phyloP scores from a whole-genome alignment of 2,329 filamentous ascomycete species.

The Fusarium sp. region DNA sequence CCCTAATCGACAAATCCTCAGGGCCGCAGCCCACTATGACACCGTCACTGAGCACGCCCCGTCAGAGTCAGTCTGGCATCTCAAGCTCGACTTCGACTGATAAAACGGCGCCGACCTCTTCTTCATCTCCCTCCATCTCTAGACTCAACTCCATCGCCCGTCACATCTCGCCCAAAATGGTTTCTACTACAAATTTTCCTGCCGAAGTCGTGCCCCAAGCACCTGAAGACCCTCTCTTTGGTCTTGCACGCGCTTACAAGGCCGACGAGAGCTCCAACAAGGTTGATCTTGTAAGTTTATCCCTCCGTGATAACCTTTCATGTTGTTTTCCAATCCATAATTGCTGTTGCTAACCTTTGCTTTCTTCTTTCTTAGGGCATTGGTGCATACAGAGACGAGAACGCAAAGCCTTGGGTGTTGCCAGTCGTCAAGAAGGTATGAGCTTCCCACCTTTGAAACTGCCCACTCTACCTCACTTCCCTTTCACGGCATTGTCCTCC shows the following conservation, averaged over 20 bases:
- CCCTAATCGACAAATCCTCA: constrained; percentile 47
- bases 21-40: constrained; percentile 50
- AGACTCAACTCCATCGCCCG: constrained; percentile 72
- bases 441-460: constrained; percentile 14
- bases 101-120: constrained; percentile 50
- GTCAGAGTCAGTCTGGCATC: constrained; percentile 42
- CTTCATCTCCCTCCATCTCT: constrained; percentile 62
- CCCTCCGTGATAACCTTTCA: not conserved
- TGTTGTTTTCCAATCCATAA: constrained; percentile 1
- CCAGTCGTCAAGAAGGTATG: constrained; percentile 95
- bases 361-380: constrained; percentile 65
- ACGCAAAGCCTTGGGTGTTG: constrained; percentile 96
- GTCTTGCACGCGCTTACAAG: constrained; percentile 87
- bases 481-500: constrained; percentile 15
- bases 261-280: constrained; percentile 83
- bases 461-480: constrained; percentile 13
- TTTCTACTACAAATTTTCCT: constrained; percentile 70
- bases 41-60: constrained; percentile 47
- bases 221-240: constrained; percentile 95
- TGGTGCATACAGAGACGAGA: constrained; percentile 94
- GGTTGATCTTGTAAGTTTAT: constrained; percentile 83
- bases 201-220: constrained; percentile 85
- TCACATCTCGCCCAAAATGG: constrained; percentile 75
- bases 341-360: constrained; percentile 23
- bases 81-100: constrained; percentile 47